A percentile compares a stretch with the other conserved stretches of the same genome.
Evolutionary conservation across 371 early-diverging fungal genomes (phyloP).

Genomic region (Mortierella sp.): DNA sequence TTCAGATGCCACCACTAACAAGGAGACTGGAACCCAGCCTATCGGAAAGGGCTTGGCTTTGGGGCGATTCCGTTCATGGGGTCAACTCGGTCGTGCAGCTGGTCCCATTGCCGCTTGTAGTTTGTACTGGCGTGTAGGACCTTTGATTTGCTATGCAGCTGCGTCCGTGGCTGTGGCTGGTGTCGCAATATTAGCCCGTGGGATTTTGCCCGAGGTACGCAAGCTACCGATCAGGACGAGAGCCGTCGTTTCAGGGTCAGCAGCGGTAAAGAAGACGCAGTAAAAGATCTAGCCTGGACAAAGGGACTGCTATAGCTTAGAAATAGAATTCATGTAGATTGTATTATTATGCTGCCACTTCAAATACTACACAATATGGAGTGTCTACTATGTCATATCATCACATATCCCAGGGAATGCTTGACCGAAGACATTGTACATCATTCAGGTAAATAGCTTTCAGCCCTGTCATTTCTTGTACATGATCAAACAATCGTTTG

Average conservation of each 20-base stretch:
- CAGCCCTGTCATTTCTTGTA: too few relatives aligned
- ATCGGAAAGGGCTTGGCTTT: constrained; percentile 79
- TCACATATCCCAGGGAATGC: too few relatives aligned
- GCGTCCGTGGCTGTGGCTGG: constrained; percentile 36
- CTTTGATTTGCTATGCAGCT: constrained; percentile 64
- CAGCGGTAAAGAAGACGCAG: constrained; percentile 17
- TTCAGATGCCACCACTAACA: background rate
- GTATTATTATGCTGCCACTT: too few relatives aligned
- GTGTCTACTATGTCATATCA: too few relatives aligned
- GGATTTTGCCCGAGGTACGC: constrained; percentile 49
- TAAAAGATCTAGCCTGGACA: background rate
- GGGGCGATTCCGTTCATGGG: constrained; percentile 89
- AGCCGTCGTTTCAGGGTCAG: background rate
- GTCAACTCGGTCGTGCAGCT: constrained; percentile 92
- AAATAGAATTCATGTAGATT: background rate
- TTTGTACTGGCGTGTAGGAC: constrained; percentile 91
- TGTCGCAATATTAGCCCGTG: constrained; percentile 23
- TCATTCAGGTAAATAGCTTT: too few relatives aligned
- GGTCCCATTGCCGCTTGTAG: constrained; percentile 92
- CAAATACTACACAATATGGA: too few relatives aligned
- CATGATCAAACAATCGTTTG: too few relatives aligned
- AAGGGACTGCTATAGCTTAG: too few relatives aligned
- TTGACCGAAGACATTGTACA: background rate
- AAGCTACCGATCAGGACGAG: constrained; percentile 42
- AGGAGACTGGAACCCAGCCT: constrained; percentile 19